Evolutionary conservation across 2,329 filamentous ascomycete genomes (phyloP).

Genomic region (Fusarium nematophilum): DNA sequence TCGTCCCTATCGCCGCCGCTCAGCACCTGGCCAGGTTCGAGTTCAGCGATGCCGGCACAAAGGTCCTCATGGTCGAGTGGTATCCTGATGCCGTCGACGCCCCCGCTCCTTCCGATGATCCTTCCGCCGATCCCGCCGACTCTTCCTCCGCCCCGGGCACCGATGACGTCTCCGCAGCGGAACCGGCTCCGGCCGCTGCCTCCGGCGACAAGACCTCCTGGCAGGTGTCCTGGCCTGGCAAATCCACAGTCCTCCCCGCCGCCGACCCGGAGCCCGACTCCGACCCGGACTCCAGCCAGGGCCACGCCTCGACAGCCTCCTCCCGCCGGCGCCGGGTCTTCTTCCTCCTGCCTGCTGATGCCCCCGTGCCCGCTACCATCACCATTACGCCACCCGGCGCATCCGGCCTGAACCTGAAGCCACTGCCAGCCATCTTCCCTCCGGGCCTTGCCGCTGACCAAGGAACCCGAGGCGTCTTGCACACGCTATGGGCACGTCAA

Average conservation of each 20-base stretch:
- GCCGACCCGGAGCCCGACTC: slow-evolving; percentile 50
- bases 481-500: slow-evolving; percentile 91
- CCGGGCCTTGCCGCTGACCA: slow-evolving; percentile 77
- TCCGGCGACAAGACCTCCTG: slow-evolving; percentile 56
- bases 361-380: slow-evolving; percentile 77
- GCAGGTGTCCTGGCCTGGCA: slow-evolving; percentile 87
- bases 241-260: slow-evolving; percentile 76
- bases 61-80: slow-evolving; percentile 95
- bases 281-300: slow-evolving; percentile 44
- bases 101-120: slow-evolving; percentile 27
- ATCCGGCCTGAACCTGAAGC: slow-evolving; percentile 71
- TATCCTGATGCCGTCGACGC: slow-evolving; percentile 55
- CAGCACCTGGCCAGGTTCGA: slow-evolving; percentile 78
- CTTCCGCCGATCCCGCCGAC: slow-evolving; percentile 17
- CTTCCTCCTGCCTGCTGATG: slow-evolving; percentile 81
- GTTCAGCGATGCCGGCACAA: slow-evolving; percentile 88
- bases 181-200: slow-evolving; percentile 17
- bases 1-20: slow-evolving; percentile 37
- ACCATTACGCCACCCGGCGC: slow-evolving; percentile 65
- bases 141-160: slow-evolving; percentile 26
- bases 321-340: slow-evolving; percentile 71
- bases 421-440: slow-evolving; percentile 87
- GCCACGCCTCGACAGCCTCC: slow-evolving; percentile 39
- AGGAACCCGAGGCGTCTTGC: slow-evolving; percentile 83
- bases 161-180: slow-evolving; percentile 37